Evolutionary conservation across 2,329 filamentous ascomycete genomes (phyloP).

Genomic region (Apiospora arundinis): DNA sequence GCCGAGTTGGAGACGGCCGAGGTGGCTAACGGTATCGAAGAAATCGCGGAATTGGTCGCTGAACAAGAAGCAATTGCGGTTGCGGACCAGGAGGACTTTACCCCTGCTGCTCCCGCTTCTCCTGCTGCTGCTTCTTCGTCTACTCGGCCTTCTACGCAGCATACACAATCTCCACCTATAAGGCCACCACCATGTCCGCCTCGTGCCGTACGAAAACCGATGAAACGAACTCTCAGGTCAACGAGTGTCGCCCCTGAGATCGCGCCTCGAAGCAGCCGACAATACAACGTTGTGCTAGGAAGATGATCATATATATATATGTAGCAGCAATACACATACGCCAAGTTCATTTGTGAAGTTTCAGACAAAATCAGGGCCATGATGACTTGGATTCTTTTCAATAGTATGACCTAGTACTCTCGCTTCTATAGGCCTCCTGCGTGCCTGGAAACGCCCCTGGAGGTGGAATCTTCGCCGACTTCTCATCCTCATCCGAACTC

Average conservation of each 20-base stretch:
- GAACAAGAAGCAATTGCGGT: constrained; percentile 25
- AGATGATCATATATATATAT: not conserved
- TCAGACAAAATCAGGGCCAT: not conserved
- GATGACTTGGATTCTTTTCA: constrained; percentile 27
- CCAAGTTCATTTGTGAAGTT: not conserved
- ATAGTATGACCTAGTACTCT: constrained; percentile 39
- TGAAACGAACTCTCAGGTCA: not conserved
- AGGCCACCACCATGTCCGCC: too few relatives aligned
- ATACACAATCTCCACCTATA: not conserved
- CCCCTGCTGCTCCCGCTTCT: not conserved
- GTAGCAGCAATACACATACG: not conserved
- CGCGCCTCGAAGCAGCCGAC: not conserved
- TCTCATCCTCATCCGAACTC: constrained; percentile 56
- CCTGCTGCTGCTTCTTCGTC: not conserved
- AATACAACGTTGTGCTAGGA: not conserved
- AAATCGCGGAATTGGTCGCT: constrained; percentile 35
- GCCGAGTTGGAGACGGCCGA: constrained; percentile 49
- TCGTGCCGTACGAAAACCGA: too few relatives aligned
- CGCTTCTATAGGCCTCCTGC: constrained; percentile 35
- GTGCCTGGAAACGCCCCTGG: constrained; percentile 39
- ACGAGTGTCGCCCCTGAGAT: not conserved
- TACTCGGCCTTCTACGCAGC: not conserved
- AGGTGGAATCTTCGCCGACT: constrained; percentile 32
- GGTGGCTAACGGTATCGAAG: constrained; percentile 44
- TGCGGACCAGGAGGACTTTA: not conserved